These are phyloP conservation scores for Flaveria floridana DNA, from an alignment of 140 eudicot species.

Conservation along the genomic window DNA sequence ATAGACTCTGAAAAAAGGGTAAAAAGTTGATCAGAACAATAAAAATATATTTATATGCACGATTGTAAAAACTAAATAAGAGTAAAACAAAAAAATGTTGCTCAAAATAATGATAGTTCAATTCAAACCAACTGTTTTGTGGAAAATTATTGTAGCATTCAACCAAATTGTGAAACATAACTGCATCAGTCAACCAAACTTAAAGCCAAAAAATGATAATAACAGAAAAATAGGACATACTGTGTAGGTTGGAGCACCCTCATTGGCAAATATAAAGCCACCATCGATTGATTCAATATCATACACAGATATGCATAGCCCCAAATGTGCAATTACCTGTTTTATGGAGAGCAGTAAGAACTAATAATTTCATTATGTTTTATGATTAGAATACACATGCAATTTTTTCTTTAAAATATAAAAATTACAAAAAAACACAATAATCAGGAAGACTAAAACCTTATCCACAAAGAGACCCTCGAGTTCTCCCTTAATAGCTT, in stretches of 20 bases:
- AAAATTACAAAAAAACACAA: not conserved
- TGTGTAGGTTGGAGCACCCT: conserved; percentile 84
- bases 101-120: not conserved
- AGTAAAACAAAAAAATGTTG: not conserved
- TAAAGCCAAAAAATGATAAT: not conserved
- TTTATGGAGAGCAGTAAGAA: not conserved
- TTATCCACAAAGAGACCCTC: conserved; percentile 80
- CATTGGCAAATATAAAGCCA: conserved; percentile 67
- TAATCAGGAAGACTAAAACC: conserved; percentile 29
- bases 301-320: conserved; percentile 72
- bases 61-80: not conserved
- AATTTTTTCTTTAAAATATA: too few species aligned
- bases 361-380: not conserved
- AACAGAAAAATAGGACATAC: conserved; percentile 36
- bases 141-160: not conserved
- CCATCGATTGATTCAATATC: conserved; percentile 68
- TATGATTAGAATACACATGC: conserved; percentile 1
- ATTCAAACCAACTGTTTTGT: not conserved
- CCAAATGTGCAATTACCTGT: conserved; percentile 73
- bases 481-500: conserved; percentile 67
- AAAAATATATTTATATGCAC: not conserved
- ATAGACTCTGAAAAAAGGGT: not conserved
- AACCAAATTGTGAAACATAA: conserved; percentile 2
- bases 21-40: not conserved
- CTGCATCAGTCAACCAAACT: conserved; percentile 2